These are phyloP conservation scores for Akanthomyces uredinophilus DNA, from an alignment of 2,329 filamentous ascomycete species.

Conservation along the genomic window DNA sequence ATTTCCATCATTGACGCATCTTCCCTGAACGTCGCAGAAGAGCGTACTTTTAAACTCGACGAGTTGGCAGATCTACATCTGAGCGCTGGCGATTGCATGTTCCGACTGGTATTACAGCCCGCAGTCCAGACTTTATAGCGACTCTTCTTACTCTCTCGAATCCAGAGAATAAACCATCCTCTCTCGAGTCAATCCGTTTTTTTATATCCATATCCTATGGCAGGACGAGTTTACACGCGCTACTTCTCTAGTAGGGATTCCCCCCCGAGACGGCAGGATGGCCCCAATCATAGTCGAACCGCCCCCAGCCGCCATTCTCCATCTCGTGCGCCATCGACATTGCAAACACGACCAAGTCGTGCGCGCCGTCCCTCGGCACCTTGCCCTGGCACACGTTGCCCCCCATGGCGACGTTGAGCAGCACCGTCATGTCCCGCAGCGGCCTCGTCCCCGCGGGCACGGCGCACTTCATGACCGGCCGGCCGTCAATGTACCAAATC, in stretches of 20 bases:
- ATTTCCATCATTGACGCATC: not conserved
- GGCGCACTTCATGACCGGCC: conserved; percentile 50
- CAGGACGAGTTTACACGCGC: too few relatives aligned
- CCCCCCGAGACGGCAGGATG: conserved; percentile 22
- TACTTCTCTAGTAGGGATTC: conserved; percentile 32
- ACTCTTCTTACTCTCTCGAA: too few relatives aligned
- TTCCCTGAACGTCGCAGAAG: not conserved
- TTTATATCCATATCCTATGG: too few relatives aligned
- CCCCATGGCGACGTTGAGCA: conserved; percentile 59
- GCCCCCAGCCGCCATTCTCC: conserved; percentile 46
- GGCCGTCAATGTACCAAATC: conserved; percentile 56
- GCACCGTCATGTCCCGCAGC: conserved; percentile 50
- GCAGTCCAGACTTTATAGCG: not conserved
- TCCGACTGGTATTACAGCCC: not conserved
- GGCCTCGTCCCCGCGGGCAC: conserved; percentile 48
- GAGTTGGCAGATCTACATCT: not conserved
- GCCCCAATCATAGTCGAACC: conserved; percentile 48
- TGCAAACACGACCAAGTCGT: conserved; percentile 51
- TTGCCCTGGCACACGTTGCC: conserved; percentile 52
- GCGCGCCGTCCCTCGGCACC: conserved; percentile 46
- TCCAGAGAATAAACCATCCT: too few relatives aligned
- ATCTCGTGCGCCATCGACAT: conserved; percentile 49
- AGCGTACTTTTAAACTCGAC: not conserved
- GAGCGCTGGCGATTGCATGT: not conserved
- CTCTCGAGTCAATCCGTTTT: too few relatives aligned